phyloP scores from a whole-genome alignment of 2,329 filamentous ascomycete species.

The Magnaporthiopsis rhizophila region DNA sequence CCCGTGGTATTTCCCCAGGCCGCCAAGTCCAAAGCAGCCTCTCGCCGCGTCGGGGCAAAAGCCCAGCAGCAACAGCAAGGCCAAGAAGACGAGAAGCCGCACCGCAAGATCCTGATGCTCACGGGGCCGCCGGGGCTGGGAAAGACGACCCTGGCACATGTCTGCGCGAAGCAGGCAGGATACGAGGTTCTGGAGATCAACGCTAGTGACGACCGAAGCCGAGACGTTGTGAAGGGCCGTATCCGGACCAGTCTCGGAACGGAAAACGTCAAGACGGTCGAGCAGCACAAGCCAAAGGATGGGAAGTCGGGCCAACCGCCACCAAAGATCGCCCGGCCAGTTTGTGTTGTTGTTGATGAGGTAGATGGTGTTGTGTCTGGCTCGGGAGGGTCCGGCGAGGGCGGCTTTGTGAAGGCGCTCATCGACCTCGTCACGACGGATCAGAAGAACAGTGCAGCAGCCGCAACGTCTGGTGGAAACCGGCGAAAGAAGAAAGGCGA shows the following conservation, averaged over 20 bases:
- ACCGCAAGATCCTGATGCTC: constrained; percentile 81
- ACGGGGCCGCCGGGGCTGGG: constrained; percentile 89
- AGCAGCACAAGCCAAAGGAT: constrained; percentile 37
- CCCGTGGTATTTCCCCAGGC: constrained; percentile 80
- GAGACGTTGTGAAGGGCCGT: constrained; percentile 79
- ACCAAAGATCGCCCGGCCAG: constrained; percentile 70
- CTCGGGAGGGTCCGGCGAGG: constrained; percentile 69
- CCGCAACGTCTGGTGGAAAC: constrained; percentile 16
- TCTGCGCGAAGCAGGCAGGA: constrained; percentile 88
- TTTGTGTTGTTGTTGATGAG: constrained; percentile 93
- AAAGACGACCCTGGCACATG: constrained; percentile 93
- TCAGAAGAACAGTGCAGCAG: constrained; percentile 60
- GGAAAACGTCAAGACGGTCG: constrained; percentile 78
- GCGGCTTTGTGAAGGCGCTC: constrained; percentile 89
- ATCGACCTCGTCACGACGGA: constrained; percentile 84
- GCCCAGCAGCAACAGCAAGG: constrained; percentile 32
- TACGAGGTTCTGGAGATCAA: constrained; percentile 98
- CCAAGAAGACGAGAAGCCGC: constrained; percentile 62
- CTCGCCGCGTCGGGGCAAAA: constrained; percentile 18
- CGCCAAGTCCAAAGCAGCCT: constrained; percentile 46
- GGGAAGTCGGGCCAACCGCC: constrained; percentile 28
- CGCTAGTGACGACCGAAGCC: constrained; percentile 88
- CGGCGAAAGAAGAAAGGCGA: constrained; percentile 63
- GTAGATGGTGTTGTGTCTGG: constrained; percentile 90
- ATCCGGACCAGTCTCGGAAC: constrained; percentile 90